Evolutionary conservation across 805 yeast species (phyloP).

Genomic region (Wickerhamomyces chambardii): DNA sequence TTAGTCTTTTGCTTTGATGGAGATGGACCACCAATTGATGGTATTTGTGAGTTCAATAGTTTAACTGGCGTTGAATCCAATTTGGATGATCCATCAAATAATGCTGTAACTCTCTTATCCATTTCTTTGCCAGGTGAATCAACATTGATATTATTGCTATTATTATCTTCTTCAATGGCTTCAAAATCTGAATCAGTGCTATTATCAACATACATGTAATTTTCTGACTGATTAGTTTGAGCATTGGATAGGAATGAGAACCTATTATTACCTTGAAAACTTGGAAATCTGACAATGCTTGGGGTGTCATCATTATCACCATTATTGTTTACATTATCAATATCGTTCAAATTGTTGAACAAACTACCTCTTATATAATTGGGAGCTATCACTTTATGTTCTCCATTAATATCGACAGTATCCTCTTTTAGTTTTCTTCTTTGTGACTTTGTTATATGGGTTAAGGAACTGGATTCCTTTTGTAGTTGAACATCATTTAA

Average conservation of each 20-base stretch:
- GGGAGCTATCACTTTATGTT: background rate
- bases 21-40: background rate
- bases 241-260: slow-evolving; percentile 1
- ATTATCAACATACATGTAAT: slow-evolving; percentile 16
- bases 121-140: slow-evolving; percentile 12
- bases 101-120: slow-evolving; percentile 17
- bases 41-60: background rate
- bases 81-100: slow-evolving; percentile 11
- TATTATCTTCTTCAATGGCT: background rate
- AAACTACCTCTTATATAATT: slow-evolving; percentile 15
- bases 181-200: slow-evolving; percentile 3
- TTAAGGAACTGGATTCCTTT: background rate
- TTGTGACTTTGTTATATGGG: background rate
- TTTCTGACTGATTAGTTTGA: slow-evolving; percentile 12
- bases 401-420: background rate
- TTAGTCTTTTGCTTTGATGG: slow-evolving; percentile 12
- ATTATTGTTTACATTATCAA: background rate
- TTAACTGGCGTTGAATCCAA: background rate
- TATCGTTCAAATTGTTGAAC: slow-evolving; percentile 12
- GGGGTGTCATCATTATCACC: background rate
- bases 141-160: background rate
- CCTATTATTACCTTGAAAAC: slow-evolving; percentile 10
- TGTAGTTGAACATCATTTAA: background rate
- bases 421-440: background rate
- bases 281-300: slow-evolving; percentile 5